phyloP scores from a whole-genome alignment of 1,284 basidiomycete genomes.

The Trichosporon sp. region DNA sequence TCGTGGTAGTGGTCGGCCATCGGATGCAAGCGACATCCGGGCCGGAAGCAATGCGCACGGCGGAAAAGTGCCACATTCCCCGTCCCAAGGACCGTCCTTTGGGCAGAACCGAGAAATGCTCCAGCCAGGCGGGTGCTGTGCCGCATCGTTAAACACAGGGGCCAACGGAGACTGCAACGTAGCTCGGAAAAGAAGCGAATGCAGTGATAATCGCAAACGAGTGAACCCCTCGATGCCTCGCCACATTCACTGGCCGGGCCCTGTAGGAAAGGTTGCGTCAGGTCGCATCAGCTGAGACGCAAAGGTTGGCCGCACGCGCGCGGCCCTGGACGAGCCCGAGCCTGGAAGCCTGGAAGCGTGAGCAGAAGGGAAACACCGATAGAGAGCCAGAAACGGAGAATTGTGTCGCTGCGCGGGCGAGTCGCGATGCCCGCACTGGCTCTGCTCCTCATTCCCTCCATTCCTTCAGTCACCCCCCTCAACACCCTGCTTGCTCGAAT shows the following conservation, averaged over 20 bases:
- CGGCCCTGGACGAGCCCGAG: background rate
- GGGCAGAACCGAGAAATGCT: background rate
- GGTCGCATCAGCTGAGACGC: background rate
- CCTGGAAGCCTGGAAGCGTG: background rate
- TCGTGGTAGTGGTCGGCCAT: background rate
- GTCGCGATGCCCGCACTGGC: background rate
- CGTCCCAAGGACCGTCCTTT: background rate
- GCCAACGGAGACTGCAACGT: too few species aligned
- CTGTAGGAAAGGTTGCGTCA: background rate
- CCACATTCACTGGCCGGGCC: background rate
- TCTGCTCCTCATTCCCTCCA: background rate
- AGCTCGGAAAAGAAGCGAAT: background rate
- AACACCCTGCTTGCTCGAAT: background rate
- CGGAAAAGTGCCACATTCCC: background rate
- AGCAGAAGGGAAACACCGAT: background rate
- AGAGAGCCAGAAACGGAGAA: background rate
- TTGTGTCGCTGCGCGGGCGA: constrained; percentile 13
- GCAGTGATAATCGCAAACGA: background rate
- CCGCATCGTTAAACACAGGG: background rate
- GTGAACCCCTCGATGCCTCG: background rate
- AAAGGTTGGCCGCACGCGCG: background rate
- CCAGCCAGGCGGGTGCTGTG: too few species aligned
- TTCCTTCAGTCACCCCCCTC: background rate
- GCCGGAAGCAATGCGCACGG: background rate
- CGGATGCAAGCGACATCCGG: background rate